phyloP scores from a whole-genome alignment of 2,329 filamentous ascomycete genomes.

The Aspergillus quadrilineatus region DNA sequence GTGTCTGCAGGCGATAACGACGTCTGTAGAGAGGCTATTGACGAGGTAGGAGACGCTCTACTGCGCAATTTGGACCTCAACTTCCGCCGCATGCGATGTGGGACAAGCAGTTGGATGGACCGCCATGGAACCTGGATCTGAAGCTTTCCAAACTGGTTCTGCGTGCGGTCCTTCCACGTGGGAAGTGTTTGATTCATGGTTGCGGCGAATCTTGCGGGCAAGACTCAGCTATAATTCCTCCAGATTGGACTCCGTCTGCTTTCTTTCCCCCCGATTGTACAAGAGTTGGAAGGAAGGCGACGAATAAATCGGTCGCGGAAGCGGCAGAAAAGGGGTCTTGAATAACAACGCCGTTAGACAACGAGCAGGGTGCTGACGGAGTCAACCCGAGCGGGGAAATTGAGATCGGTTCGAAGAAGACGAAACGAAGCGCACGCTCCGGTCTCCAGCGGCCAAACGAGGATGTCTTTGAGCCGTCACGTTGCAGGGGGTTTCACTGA shows the following conservation, averaged over 20 bases:
- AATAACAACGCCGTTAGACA: slow-evolving; percentile 16
- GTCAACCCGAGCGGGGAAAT: slow-evolving; percentile 18
- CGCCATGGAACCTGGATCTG: slow-evolving; percentile 51
- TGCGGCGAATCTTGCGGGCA: slow-evolving; percentile 23
- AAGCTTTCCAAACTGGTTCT: slow-evolving; percentile 45
- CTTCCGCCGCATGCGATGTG: slow-evolving; percentile 65
- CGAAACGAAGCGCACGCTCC: slow-evolving; percentile 18
- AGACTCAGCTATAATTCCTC: slow-evolving; percentile 16
- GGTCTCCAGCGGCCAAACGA: slow-evolving; percentile 28
- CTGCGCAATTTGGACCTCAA: slow-evolving; percentile 68
- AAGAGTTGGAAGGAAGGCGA: background rate
- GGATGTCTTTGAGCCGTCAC: slow-evolving; percentile 26
- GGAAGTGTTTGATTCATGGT: slow-evolving; percentile 40
- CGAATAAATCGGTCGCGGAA: slow-evolving; percentile 10
- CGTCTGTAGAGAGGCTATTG: slow-evolving; percentile 73
- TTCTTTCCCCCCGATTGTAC: background rate
- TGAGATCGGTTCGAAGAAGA: slow-evolving; percentile 11
- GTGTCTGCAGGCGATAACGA: slow-evolving; percentile 81
- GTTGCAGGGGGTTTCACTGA: slow-evolving; percentile 30
- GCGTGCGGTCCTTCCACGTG: slow-evolving; percentile 49
- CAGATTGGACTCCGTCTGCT: background rate
- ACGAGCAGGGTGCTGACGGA: slow-evolving; percentile 19
- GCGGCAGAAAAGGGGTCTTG: slow-evolving; percentile 22
- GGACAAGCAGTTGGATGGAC: slow-evolving; percentile 53
- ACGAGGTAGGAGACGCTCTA: slow-evolving; percentile 65